Evolutionary conservation across 345 rosid species (phyloP), one percentile per base, ranked within the genome.

Genomic region (Odontarrhena argentea): DNA sequence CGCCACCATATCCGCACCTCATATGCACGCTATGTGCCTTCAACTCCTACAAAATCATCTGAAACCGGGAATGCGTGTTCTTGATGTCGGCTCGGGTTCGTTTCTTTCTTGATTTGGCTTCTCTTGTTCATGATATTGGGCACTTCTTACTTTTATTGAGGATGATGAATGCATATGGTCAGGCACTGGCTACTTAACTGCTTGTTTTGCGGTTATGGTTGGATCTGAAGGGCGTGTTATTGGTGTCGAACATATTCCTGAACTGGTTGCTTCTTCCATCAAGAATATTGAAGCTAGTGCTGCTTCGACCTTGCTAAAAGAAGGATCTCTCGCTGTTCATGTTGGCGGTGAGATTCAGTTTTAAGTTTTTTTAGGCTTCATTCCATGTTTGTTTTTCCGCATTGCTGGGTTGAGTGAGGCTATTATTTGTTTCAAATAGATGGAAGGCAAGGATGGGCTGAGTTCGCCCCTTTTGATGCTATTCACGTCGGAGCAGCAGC

Each of bases 401-500:
- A 8, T 48, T 14, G 25, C 2, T 50, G 26, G 26, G 9, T 60
- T 24, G 0, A 37, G 2, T 35, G 42, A 34, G 11, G 2, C 22
- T 64, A 1, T 66, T 35, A 11, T 25, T 57, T 8, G 66, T 50
- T 42, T 65, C 9, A 46, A 52, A 28, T 67, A 94, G 99, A 94
- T 80, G 99, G 99, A 60, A 87, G 97, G 67, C 57, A 80, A 83
- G 99, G 99, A n/a, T 87, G 96, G 96, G 81, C 87, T 13, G 96
- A 86, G 81, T 82, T 79, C 77, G 90, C 96, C 2, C 94, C 90
- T 4, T 95, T 91, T 67, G 96, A 95, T 80, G 97, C 96, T 14
- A 91, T 91, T 36, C 96, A 95, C 55, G 99, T 94, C 2, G 99
- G 99, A 35, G 99, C 99, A 11, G 99, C 99, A n/a, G 97, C 97